Conservation (phyloP, 225 moss, liverwort and hornwort species). For the Sphagnum tenellum region DNA sequence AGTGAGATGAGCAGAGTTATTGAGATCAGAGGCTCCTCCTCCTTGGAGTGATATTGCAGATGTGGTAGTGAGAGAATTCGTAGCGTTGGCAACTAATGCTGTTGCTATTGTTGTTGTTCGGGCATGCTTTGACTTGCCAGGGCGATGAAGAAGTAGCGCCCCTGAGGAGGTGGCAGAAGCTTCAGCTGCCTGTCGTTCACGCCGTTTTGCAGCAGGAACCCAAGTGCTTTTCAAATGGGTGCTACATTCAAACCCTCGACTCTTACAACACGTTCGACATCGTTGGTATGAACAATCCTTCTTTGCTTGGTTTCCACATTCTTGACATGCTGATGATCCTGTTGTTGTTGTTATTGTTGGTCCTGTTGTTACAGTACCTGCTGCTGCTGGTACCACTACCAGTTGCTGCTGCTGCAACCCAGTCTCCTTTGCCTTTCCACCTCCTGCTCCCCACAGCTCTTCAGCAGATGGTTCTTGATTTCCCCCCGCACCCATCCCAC, state of each 20-base stretch:
- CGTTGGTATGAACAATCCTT: slow-evolving; percentile 89
- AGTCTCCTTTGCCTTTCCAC: slow-evolving; percentile 11
- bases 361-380: not conserved
- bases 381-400: too few relatives aligned
- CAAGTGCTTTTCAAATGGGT: slow-evolving; percentile 97
- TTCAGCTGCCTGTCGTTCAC: slow-evolving; percentile 93
- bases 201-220: slow-evolving; percentile 95
- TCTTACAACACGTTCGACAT: slow-evolving; percentile 93
- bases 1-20: slow-evolving; percentile 37
- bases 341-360: not conserved
- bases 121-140: slow-evolving; percentile 71
- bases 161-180: slow-evolving; percentile 78
- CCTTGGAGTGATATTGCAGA: slow-evolving; percentile 68
- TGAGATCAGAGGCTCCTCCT: slow-evolving; percentile 45
- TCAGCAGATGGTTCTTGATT: not conserved
- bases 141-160: slow-evolving; percentile 56
- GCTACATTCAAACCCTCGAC: slow-evolving; percentile 86
- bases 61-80: slow-evolving; percentile 67
- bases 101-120: slow-evolving; percentile 14
- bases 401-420: slow-evolving; percentile 4
- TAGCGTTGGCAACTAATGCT: slow-evolving; percentile 47
- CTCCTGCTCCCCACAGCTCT: slow-evolving; percentile 13
- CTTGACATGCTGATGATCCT: slow-evolving; percentile 73
- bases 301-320: slow-evolving; percentile 97
- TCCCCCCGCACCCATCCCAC: too few relatives aligned